phyloP scores from a whole-genome alignment of 2,329 filamentous ascomycete genomes.

The Aschersonia sp. region DNA sequence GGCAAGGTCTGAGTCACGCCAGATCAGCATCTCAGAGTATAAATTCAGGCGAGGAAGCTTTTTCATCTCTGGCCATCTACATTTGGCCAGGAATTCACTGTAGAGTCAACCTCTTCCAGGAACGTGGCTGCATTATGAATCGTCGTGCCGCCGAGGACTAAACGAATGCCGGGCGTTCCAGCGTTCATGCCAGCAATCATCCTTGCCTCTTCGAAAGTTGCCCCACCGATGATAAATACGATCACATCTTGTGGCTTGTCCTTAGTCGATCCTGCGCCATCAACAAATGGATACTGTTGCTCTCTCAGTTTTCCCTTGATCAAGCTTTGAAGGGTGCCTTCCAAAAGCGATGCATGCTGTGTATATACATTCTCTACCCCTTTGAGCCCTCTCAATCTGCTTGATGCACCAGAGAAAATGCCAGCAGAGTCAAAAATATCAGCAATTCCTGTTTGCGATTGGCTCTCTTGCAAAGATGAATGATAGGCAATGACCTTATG shows the following conservation, averaged over 20 bases:
- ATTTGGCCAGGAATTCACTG: conserved; percentile 76
- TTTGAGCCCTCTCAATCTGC: conserved; percentile 85
- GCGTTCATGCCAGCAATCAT: conserved; percentile 92
- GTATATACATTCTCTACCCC: conserved; percentile 99
- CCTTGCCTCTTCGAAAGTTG: conserved; percentile 94
- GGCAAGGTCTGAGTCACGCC: no score
- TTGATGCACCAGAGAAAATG: conserved; percentile 79
- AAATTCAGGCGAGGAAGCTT: background rate
- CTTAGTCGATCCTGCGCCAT: conserved; percentile 69
- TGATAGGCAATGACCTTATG: conserved; percentile 75
- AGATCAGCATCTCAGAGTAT: no score
- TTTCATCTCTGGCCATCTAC: conserved; percentile 12
- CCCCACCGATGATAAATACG: conserved; percentile 84
- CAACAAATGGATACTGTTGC: conserved; percentile 84
- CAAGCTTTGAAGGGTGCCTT: conserved; percentile 77
- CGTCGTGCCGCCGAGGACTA: conserved; percentile 78
- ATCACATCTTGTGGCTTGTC: conserved; percentile 97
- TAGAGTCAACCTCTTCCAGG: conserved; percentile 81
- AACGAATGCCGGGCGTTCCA: conserved; percentile 70
- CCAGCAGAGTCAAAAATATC: conserved; percentile 86
- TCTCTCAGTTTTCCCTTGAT: conserved; percentile 84
- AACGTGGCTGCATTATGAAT: conserved; percentile 83
- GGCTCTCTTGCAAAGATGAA: conserved; percentile 67
- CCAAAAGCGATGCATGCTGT: conserved; percentile 81
- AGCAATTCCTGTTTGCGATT: conserved; percentile 63